A percentile compares a stretch with the other conserved stretches of the same genome.
Conservation (phyloP, 1,284 basidiomycete species). For the Somion occarium region DNA sequence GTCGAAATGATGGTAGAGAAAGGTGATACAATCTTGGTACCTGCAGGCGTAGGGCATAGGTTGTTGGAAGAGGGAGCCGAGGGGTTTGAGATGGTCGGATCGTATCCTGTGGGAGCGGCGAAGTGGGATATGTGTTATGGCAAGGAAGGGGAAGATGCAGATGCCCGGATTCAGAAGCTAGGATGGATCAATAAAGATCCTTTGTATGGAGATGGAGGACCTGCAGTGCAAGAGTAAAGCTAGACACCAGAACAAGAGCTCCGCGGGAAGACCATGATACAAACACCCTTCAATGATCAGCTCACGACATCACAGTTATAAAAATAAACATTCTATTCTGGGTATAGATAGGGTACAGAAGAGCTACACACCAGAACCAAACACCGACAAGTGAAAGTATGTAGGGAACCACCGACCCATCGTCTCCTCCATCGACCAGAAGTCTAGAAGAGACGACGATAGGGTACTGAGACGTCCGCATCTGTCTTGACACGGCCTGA, state of each 20-base stretch:
- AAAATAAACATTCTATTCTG: no score
- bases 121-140: slow-evolving; percentile 38
- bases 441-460: slow-evolving; percentile 32
- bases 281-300: not conserved
- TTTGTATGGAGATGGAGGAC: slow-evolving; percentile 35
- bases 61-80: slow-evolving; percentile 27
- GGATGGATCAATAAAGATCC: slow-evolving; percentile 36
- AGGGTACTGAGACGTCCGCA: slow-evolving; percentile 78
- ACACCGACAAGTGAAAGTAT: not conserved
- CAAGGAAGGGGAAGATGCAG: slow-evolving; percentile 24
- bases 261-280: no score
- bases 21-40: slow-evolving; percentile 37
- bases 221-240: slow-evolving; percentile 16
- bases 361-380: not conserved
- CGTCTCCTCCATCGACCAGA: slow-evolving; percentile 40
- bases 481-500: slow-evolving; percentile 72
- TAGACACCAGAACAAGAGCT: not conserved
- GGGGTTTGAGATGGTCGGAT: slow-evolving; percentile 38
- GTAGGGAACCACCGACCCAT: slow-evolving; percentile 71
- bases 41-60: slow-evolving; percentile 37
- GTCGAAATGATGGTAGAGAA: slow-evolving; percentile 28
- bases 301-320: no score
- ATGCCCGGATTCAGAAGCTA: slow-evolving; percentile 26
- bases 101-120: slow-evolving; percentile 30
- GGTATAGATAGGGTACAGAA: no score